A percentile compares a stretch with the other conserved stretches of the same genome.
phyloP scores from a whole-genome alignment of 371 early-diverging fungal species.

The Parasitella parasitica region DNA sequence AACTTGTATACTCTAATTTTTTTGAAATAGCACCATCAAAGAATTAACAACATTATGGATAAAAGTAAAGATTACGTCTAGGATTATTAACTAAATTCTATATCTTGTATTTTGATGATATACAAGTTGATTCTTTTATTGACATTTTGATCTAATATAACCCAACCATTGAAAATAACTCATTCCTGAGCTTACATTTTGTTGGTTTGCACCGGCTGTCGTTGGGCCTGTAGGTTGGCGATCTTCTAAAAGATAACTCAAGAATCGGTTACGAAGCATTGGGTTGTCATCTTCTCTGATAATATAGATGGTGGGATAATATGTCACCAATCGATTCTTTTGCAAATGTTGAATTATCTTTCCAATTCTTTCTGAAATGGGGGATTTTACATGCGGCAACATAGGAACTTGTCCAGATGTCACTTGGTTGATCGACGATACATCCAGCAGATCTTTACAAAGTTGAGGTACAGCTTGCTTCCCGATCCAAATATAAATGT shows the following conservation, averaged over 20 bases:
- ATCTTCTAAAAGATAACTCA: conserved; percentile 89
- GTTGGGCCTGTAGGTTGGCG: conserved; percentile 79
- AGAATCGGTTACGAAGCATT: conserved; percentile 78
- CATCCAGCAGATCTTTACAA: conserved; percentile 68
- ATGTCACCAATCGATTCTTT: conserved; percentile 59
- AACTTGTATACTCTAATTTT: too few species aligned
- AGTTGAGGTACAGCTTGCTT: conserved; percentile 76
- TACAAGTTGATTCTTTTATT: conserved; percentile 4
- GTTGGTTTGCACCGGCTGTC: conserved; percentile 52
- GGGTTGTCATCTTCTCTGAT: conserved; percentile 94
- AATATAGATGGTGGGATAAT: conserved; percentile 69
- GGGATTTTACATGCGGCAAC: conserved; percentile 56
- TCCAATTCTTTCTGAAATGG: conserved; percentile 60
- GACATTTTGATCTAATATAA: conserved; percentile 40
- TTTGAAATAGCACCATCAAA: too few species aligned
- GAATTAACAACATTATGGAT: too few species aligned
- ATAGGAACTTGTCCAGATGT: conserved; percentile 62
- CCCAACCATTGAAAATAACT: conserved; percentile 80
- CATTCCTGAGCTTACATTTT: conserved; percentile 59
- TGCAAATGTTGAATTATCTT: conserved; percentile 50
- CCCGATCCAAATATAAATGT: conserved; percentile 90
- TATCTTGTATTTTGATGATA: neutral
- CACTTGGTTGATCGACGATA: conserved; percentile 57
- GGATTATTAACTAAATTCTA: neutral
- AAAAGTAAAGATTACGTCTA: too few species aligned